These are phyloP conservation scores for Arthrocladium fulminans DNA, from an alignment of 2,329 filamentous ascomycete genomes.

Conservation along the genomic window DNA sequence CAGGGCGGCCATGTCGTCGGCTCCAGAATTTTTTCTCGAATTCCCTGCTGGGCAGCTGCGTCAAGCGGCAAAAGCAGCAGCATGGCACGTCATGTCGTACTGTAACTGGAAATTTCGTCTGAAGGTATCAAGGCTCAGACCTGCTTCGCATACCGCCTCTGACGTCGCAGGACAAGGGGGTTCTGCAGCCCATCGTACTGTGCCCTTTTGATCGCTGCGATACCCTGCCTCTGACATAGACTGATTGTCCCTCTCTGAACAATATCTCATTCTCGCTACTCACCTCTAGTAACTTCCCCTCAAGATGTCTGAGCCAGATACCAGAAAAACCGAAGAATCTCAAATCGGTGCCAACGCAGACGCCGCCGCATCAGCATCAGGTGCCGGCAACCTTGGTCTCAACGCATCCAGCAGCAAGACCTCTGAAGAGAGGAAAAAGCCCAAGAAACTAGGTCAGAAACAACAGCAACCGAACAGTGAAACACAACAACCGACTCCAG, in stretches of 20 bases:
- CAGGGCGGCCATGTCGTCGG: neutral
- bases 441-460: slow-evolving; percentile 23
- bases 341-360: slow-evolving; percentile 28
- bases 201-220: slow-evolving; percentile 1
- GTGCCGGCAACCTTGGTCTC: slow-evolving; percentile 25
- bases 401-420: slow-evolving; percentile 26
- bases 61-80: slow-evolving; percentile 18
- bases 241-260: slow-evolving; percentile 12
- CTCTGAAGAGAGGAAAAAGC: slow-evolving; percentile 24
- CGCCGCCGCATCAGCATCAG: slow-evolving; percentile 28
- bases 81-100: slow-evolving; percentile 17
- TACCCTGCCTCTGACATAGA: slow-evolving; percentile 17
- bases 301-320: slow-evolving; percentile 24
- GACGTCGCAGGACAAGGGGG: slow-evolving; percentile 18
- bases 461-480: slow-evolving; percentile 17
- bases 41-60: neutral
- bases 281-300: slow-evolving; percentile 11
- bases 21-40: neutral
- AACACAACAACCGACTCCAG: slow-evolving; percentile 19
- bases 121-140: slow-evolving; percentile 8
- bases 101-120: slow-evolving; percentile 1
- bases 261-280: slow-evolving; percentile 15
- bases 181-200: neutral
- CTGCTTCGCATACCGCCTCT: slow-evolving; percentile 10
- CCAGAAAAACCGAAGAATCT: slow-evolving; percentile 23